Evolutionary conservation across 2,329 filamentous ascomycete species (phyloP).

Genomic region (Aureobasidium sp.): DNA sequence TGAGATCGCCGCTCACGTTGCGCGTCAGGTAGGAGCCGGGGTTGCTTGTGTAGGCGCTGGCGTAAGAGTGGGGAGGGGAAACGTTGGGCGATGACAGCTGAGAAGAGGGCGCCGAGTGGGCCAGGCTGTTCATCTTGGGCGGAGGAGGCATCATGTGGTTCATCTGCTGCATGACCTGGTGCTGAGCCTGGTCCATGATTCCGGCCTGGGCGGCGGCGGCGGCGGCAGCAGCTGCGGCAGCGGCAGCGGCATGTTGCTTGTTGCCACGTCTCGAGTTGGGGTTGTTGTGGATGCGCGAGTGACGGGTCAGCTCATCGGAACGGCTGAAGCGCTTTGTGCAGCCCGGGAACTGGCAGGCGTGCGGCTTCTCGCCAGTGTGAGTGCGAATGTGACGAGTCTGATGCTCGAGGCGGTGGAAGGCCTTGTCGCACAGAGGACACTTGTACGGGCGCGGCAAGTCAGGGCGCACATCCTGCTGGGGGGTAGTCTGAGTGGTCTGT

Average conservation of each 20-base stretch:
- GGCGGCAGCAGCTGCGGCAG: slow-evolving; percentile 49
- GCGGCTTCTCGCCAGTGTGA: slow-evolving; percentile 96
- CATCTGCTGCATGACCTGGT: slow-evolving; percentile 47
- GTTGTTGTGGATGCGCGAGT: slow-evolving; percentile 98
- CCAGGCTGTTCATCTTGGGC: slow-evolving; percentile 62
- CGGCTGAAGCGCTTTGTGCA: slow-evolving; percentile 97
- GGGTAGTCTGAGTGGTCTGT: slow-evolving; percentile 43
- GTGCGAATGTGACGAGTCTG: slow-evolving; percentile 90
- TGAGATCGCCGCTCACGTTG: slow-evolving; percentile 43
- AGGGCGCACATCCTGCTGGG: slow-evolving; percentile 60
- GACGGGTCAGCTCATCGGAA: slow-evolving; percentile 91
- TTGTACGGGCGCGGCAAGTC: slow-evolving; percentile 96
- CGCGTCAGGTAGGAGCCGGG: slow-evolving; percentile 52
- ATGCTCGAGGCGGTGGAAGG: slow-evolving; percentile 95
- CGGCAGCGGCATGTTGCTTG: slow-evolving; percentile 64
- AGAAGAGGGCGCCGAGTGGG: slow-evolving; percentile 81
- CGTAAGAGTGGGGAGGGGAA: slow-evolving; percentile 85
- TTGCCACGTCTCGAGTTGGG: slow-evolving; percentile 92
- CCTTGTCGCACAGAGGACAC: slow-evolving; percentile 95
- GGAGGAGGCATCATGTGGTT: slow-evolving; percentile 82
- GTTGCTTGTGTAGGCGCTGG: slow-evolving; percentile 49
- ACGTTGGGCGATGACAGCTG: slow-evolving; percentile 89
- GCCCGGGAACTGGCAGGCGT: slow-evolving; percentile 88
- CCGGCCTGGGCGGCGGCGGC: slow-evolving; percentile 38
- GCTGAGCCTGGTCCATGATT: slow-evolving; percentile 42